Evolutionary conservation across 2,329 filamentous ascomycete species (phyloP), one percentile per base, ranked within the genome.

Genomic region (Phaeosphaeria sp.): DNA sequence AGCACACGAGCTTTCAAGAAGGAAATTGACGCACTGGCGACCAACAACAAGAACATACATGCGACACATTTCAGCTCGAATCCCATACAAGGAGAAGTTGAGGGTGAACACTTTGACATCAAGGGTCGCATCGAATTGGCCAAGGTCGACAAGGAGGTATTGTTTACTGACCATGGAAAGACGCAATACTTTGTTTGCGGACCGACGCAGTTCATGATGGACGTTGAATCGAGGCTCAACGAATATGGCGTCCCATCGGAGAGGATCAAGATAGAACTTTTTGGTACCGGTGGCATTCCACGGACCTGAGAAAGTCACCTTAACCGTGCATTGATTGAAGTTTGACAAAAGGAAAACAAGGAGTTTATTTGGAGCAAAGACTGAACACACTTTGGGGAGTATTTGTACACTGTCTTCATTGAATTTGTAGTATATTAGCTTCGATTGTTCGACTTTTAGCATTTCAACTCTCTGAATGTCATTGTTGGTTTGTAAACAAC

Each of bases 101-200:
- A 79, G 55, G 87, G 86, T 3, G 72, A 80, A 3, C 82, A 90
- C 63, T 91, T 88, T 72, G 77, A 89, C 56, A 81, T 86, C 64
- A 76, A 78, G 9, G 86, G 89, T 3, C 81, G 85, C 7, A 76
- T 91, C 17, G 81, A 87, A 56, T 72, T 93, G n/a, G 75, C 79
- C 30, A 82, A 80, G 54, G 71, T 91, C 39, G 82, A 85, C 61
- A 72, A 76, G 22, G 78, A 84, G 0, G 79, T 85, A 46, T 77
- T 93, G n/a, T 85, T 83, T 63, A 71, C 88, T 1, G 77, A 80
- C 20, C 79, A 89, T 64, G 50, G 75, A 0, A 77, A 77, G 44
- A 82, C 90, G 0, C 80, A 87, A 68, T 93, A 92, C 74, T 93
- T 85, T 66, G 78, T 91, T 52, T 93, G 91, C 69, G 91, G 90